Base-by-base conservation (phyloP, 1,284 basidiomycete species). In the Ustilago cynodontis region DNA sequence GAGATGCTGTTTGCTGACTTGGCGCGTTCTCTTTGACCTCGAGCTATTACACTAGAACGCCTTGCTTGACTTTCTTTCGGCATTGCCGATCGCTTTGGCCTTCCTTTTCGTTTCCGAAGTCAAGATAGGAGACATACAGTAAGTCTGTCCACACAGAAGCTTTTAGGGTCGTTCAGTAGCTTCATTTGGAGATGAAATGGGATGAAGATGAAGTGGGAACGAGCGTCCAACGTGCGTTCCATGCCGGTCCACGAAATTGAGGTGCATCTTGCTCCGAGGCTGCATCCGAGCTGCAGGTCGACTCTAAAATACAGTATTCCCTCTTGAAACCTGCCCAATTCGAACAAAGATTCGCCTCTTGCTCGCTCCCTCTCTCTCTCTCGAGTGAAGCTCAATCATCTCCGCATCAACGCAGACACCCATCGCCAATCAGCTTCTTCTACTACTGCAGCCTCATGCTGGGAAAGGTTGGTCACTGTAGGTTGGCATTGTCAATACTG, bases 281-380 rank as follows among this genome's bases (percentile, higher is more conserved):
- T 47, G 49, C 33, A 61, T 28, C 65, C 65, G 58, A 67, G 65
- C 65, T 67, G 59, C 65, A 67, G 65, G 18, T 29, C 6, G 14
- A 52, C 53, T 61, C 18, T 54, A 31, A 59, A 45, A 26, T 43
- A n/a, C n/a, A n/a, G n/a, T n/a, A 35, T 18, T 28, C 18, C 45
- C 18, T n/a, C 26, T 56, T 28, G 29, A 28, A 20, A 45, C 41
- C 35, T 57, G 37, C 33, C 33, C 24, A 18, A 43, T 29, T 13
- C 11, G 39, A 31, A 45, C 37, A 56, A 33, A 33, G 11, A 33
- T 6, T 6, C 5, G 31, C 6, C 31, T 33, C 31, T 11, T 33
- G 31, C 35, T 9, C 16, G 22, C 37, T 29, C 16, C 11, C 7
- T 29, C 49, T 10, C 26, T 50, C 49, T 3, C 43, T 18, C 5